Evolutionary conservation across 1,284 basidiomycete genomes (phyloP).

Genomic region (Wallemia hederae): DNA sequence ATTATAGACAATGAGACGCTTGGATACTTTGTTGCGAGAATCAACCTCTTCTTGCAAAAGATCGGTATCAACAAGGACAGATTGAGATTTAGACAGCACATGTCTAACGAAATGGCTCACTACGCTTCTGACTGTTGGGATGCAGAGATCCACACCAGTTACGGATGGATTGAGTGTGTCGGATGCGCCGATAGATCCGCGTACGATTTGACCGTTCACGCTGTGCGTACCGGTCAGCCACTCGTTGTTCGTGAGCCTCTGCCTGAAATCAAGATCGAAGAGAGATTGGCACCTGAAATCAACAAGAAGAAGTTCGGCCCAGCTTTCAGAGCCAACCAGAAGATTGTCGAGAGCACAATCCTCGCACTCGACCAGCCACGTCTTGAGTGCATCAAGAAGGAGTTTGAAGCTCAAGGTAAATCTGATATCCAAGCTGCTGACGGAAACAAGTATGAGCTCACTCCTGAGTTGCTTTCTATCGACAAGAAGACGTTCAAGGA

Average conservation of each 20-base stretch:
- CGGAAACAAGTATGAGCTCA: conserved; percentile 39
- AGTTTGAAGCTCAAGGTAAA: conserved; percentile 32
- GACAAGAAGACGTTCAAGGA: conserved; percentile 69
- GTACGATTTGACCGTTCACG: conserved; percentile 48
- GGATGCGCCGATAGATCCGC: conserved; percentile 97
- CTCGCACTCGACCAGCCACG: conserved; percentile 36
- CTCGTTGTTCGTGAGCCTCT: conserved; percentile 59
- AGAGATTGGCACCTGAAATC: conserved; percentile 45
- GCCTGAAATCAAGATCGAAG: conserved; percentile 43
- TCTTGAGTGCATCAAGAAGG: conserved; percentile 37
- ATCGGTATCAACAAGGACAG: conserved; percentile 71
- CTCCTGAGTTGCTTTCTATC: conserved; percentile 45
- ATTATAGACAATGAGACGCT: conserved; percentile 90
- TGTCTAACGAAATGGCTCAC: conserved; percentile 95
- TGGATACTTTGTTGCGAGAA: conserved; percentile 85
- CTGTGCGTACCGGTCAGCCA: conserved; percentile 27
- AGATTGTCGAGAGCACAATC: conserved; percentile 37
- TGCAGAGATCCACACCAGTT: conserved; percentile 80
- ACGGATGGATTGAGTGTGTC: conserved; percentile 96
- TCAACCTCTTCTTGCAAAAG: conserved; percentile 64
- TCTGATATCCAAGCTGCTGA: conserved; percentile 19
- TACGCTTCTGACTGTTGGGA: conserved; percentile 99
- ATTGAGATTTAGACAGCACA: conserved; percentile 83
- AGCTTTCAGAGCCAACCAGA: conserved; percentile 62
- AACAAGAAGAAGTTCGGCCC: conserved; percentile 76